Conservation (phyloP, 2,329 filamentous ascomycete species). For the Geosmithia putterillii region DNA sequence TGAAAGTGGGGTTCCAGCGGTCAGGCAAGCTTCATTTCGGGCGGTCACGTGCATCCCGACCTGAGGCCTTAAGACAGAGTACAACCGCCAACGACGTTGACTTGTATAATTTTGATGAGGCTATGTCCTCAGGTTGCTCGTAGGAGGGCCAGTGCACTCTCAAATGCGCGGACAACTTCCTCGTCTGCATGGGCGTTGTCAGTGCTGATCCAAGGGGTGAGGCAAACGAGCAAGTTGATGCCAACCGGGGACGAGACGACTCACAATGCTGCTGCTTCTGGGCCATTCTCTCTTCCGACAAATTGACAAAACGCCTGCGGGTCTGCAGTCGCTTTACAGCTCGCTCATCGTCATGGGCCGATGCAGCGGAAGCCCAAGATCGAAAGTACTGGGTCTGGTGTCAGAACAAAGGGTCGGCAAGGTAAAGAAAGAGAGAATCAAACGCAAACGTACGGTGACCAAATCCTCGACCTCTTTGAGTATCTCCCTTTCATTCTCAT, state of each 20-base stretch:
- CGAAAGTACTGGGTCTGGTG: constrained; percentile 52
- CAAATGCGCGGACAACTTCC: constrained; percentile 50
- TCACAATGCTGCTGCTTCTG: constrained; percentile 72
- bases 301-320: constrained; percentile 61
- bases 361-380: constrained; percentile 64
- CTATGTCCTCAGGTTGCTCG: constrained; percentile 15
- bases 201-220: neutral
- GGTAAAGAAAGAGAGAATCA: neutral
- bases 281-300: constrained; percentile 59
- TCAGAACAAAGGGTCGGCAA: neutral
- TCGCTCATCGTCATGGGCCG: constrained; percentile 61
- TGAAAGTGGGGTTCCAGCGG: neutral
- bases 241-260: constrained; percentile 16
- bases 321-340: constrained; percentile 73
- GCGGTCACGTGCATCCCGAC: neutral
- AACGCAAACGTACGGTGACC: constrained; percentile 39
- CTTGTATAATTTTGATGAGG: neutral
- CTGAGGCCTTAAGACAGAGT: neutral
- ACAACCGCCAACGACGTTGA: neutral
- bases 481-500: constrained; percentile 51
- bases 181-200: constrained; percentile 15
- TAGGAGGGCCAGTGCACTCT: constrained; percentile 46
- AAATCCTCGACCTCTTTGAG: constrained; percentile 55
- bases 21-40: neutral
- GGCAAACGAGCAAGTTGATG: too few species aligned